phyloP scores from a whole-genome alignment of 805 yeast species.

The Cyberlindnera sargentensis region DNA sequence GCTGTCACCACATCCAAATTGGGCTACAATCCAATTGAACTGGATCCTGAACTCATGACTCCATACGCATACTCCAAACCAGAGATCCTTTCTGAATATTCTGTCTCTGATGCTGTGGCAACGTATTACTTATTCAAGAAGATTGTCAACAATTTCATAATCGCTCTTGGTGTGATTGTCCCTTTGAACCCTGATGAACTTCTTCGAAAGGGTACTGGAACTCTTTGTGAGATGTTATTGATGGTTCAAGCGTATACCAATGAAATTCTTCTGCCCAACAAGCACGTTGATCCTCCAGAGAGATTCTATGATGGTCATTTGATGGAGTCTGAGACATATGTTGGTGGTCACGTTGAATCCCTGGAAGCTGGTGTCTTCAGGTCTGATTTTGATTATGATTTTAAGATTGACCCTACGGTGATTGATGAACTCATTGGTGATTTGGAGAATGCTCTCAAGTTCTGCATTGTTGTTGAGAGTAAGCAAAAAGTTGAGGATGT shows the following conservation, averaged over 20 bases:
- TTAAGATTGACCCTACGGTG: constrained; percentile 74
- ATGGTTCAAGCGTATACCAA: constrained; percentile 92
- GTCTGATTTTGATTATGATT: constrained; percentile 72
- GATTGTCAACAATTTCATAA: constrained; percentile 94
- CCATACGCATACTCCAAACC: constrained; percentile 96
- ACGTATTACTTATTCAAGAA: constrained; percentile 93
- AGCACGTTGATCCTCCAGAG: constrained; percentile 90
- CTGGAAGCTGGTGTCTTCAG: constrained; percentile 97
- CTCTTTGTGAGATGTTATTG: constrained; percentile 93
- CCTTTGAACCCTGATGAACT: constrained; percentile 97
- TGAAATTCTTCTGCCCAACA: constrained; percentile 79
- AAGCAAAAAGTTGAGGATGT: constrained; percentile 69
- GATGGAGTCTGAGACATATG: constrained; percentile 92
- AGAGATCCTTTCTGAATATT: constrained; percentile 87
- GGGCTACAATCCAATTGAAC: constrained; percentile 93
- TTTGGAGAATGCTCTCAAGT: constrained; percentile 68
- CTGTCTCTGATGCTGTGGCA: constrained; percentile 99
- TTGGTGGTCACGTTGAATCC: constrained; percentile 98
- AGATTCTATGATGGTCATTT: constrained; percentile 92
- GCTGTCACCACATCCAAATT: constrained; percentile 94
- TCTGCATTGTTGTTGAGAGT: constrained; percentile 79
- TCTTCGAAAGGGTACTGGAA: constrained; percentile 95
- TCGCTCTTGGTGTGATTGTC: constrained; percentile 90
- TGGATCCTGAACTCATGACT: constrained; percentile 97
- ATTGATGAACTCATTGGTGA: constrained; percentile 73